Base-by-base conservation (phyloP, 768 basidiomycete genomes). In the Termitomyces sp. region DNA sequence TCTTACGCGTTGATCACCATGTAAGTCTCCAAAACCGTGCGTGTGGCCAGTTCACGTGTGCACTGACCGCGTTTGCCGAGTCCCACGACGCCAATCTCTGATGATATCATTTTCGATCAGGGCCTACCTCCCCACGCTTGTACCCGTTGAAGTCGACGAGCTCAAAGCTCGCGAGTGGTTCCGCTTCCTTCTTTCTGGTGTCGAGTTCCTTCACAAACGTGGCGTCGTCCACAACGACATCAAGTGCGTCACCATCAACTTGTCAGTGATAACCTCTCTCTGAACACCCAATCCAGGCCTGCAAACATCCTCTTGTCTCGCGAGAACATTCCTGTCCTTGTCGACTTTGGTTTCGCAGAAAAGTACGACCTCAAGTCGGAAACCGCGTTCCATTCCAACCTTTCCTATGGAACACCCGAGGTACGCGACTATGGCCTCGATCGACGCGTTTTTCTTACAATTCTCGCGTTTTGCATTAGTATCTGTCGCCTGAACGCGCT, bases 261-360 rank as follows among this genome's bases (percentile, higher is more conserved):
- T 22, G 3, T 52, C 61, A 54, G 12, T 16, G 50, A 54, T 13
- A 38, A 52, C 52, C 47, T 20, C 36, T 38, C 22, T 52, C 42
- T 54, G 5, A 50, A 30, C 16, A 26, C 50, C 9, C 28, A 28
- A 16, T 54, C 6, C 61, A 95, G 92, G 65, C 94, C 94, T 1
- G 92, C 94, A 16, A 99, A 99, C 67, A 93, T 99, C 63, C 80
- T 99, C 2, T 77, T 99, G 47, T 90, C 90, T 0, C 72, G 75
- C 55, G 79, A 86, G 62, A 87, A 87, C 65, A 75, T 94, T 1
- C 92, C 94, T 0, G 89, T 97, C 3, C 82, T 98, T 4, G 89
- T 97, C 38, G 97, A 98, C 71, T 99, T 97, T 66, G 96, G 97
- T 1, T 99, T 98, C 64, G 93, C 96, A 2, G 91, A 96, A 66